Base-by-base conservation (phyloP, 179 eudicot species). In the Kewa caespitosa region DNA sequence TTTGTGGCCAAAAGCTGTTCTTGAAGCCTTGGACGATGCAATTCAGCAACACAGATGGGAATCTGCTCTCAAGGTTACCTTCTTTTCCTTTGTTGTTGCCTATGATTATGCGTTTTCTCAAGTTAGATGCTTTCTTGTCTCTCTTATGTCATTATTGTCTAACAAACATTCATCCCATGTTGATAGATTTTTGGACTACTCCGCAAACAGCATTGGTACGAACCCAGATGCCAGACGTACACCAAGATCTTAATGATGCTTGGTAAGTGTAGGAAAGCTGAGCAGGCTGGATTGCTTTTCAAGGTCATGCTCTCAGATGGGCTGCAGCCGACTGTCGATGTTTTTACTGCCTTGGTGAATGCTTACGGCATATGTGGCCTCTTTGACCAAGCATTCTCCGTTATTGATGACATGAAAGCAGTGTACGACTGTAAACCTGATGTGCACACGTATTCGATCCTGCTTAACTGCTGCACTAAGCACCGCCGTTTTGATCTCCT, bases 151-250 rank as follows among this genome's bases (percentile, higher is more conserved):
- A 9, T 50, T 41, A 20, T 14, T 17, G 22, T 60, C 73, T 76
- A 60, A 76, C 48, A 60, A 54, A 52, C 36, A 28, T 23, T 59
- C 8, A 0, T 20, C 31, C 37, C 32, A 32, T 50, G 30, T 60
- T 66, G 63, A 33, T 81, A 94, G 97, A 94, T 94, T 36, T 92
- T 94, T 70, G 80, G 82, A 50, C 94, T 94, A 32, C 97, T 94
- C 63, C 91, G 98, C 39, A 89, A 90, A 83, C 98, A 94, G 81
- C 94, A 84, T 38, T 94, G 98, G 98, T 94, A 94, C 66, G 82
- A 85, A 72, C 92, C 98, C 6, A 81, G 90, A 79, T 38, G 85
- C 76, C 97, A 86, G 80, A 92, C 91, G 15, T 94, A 94, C 81
- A 86, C 94, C 30, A 92, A 86, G 78, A 86, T 92, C 39, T 75